phyloP scores from a whole-genome alignment of 148 eudicot genomes.

The Heliamphora exappendiculata region DNA sequence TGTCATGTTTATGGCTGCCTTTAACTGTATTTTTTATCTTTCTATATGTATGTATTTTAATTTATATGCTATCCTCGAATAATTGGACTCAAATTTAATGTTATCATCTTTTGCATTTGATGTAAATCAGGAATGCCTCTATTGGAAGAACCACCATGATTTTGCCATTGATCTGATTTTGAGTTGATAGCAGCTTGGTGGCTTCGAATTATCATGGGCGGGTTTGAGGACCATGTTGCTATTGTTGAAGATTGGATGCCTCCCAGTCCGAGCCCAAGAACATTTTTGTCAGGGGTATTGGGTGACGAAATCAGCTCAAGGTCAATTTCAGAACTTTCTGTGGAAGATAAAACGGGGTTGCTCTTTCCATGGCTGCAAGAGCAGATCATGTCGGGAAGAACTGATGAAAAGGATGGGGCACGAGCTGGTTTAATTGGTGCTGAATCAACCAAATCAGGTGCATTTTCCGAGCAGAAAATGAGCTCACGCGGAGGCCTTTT shows the following conservation, averaged over 20 bases:
- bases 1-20: not conserved
- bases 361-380: constrained; percentile 15
- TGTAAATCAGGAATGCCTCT: constrained; percentile 7
- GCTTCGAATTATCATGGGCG: constrained; percentile 32
- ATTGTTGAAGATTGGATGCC: constrained; percentile 40
- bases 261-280: constrained; percentile 38
- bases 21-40: not conserved
- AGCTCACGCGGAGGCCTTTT: constrained; percentile 35
- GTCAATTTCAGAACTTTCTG: constrained; percentile 12
- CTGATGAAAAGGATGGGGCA: constrained; percentile 16
- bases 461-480: constrained; percentile 28
- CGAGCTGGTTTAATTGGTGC: constrained; percentile 8
- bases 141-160: not conserved
- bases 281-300: constrained; percentile 30
- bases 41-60: not conserved
- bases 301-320: constrained; percentile 28
- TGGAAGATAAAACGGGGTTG: constrained; percentile 10
- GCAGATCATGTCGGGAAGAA: constrained; percentile 9
- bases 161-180: not conserved
- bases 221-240: constrained; percentile 34
- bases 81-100: not conserved
- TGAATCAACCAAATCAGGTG: constrained; percentile 14
- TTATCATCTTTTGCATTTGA: not conserved
- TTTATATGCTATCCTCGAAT: not conserved
- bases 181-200: constrained; percentile 2